Evolutionary conservation across 2,329 filamentous ascomycete species (phyloP).

Genomic region (Colletotrichum plurivorum): DNA sequence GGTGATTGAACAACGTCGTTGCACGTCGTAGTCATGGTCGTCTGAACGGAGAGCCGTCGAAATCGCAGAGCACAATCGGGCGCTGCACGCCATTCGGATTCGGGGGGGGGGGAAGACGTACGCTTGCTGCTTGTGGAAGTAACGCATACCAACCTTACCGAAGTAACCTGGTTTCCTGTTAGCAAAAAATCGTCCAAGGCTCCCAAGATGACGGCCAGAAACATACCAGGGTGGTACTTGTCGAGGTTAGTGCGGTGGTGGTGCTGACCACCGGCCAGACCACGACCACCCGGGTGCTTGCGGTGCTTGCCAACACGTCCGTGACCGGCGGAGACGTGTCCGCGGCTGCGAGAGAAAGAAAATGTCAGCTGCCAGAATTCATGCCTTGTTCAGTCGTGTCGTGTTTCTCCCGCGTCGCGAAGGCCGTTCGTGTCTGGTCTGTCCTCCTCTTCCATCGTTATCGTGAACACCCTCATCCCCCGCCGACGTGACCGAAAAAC

Average conservation of each 20-base stretch:
- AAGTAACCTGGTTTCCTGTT: conserved; percentile 99
- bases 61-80: conserved; percentile 24
- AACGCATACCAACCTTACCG: conserved; percentile 94
- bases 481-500: not conserved
- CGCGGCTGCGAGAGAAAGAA: conserved; percentile 74
- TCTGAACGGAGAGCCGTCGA: not conserved
- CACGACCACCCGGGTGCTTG: conserved; percentile 88
- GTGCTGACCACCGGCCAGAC: conserved; percentile 98
- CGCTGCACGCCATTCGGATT: conserved; percentile 5
- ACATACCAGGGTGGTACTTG: conserved; percentile 76
- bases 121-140: conserved; percentile 96
- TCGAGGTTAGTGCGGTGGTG: conserved; percentile 90
- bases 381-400: conserved; percentile 5
- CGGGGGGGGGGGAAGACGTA: conserved; percentile 26
- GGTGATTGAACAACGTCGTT: not conserved
- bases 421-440: not conserved
- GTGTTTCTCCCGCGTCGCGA: conserved; percentile 27
- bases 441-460: not conserved
- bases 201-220: accelerated
- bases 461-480: not conserved
- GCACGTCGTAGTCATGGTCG: too few relatives aligned
- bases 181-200: conserved; percentile 52
- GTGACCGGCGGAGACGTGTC: conserved; percentile 98
- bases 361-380: conserved; percentile 41
- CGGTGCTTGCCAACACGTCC: conserved; percentile 99